Evolutionary conservation across 805 yeast species (phyloP).

Genomic region (Metschnikowia dekortorum): DNA sequence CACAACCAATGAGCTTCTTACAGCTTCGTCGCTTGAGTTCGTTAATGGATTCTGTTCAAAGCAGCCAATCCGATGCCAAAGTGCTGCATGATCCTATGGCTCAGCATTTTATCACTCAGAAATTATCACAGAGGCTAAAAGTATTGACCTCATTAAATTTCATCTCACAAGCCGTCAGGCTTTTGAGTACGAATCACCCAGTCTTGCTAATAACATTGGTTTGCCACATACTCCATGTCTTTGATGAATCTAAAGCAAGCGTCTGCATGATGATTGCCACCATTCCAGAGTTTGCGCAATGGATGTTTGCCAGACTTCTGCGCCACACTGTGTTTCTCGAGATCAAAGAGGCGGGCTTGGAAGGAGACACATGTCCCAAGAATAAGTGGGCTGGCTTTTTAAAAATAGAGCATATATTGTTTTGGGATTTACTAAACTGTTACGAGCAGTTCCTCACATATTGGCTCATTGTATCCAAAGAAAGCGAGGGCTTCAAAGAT

Average conservation of each 20-base stretch:
- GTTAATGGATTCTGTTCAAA: neutral
- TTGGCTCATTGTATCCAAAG: constrained; percentile 64
- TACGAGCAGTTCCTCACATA: constrained; percentile 63
- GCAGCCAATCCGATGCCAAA: too few relatives aligned
- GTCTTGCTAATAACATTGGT: constrained; percentile 17
- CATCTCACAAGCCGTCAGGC: constrained; percentile 3
- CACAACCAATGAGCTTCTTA: neutral
- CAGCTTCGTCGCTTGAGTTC: neutral
- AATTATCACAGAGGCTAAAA: neutral
- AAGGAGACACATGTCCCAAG: neutral
- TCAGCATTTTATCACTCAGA: neutral
- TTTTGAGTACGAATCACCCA: neutral
- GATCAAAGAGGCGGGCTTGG: constrained; percentile 7
- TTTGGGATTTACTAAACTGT: constrained; percentile 40
- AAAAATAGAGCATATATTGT: constrained; percentile 6
- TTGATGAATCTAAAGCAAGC: constrained; percentile 33
- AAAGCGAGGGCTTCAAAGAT: constrained; percentile 48
- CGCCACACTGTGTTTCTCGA: constrained; percentile 14
- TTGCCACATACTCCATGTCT: constrained; percentile 31
- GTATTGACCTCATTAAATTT: constrained; percentile 1
- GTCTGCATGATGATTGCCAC: constrained; percentile 40
- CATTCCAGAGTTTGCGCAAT: constrained; percentile 35
- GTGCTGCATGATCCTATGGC: neutral
- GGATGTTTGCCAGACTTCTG: constrained; percentile 27
- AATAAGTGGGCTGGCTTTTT: neutral